Percentiles rank a stretch among this genome's conserved stretches.
Conservation (phyloP, 768 basidiomycete species). For the Suillus brevipes region DNA sequence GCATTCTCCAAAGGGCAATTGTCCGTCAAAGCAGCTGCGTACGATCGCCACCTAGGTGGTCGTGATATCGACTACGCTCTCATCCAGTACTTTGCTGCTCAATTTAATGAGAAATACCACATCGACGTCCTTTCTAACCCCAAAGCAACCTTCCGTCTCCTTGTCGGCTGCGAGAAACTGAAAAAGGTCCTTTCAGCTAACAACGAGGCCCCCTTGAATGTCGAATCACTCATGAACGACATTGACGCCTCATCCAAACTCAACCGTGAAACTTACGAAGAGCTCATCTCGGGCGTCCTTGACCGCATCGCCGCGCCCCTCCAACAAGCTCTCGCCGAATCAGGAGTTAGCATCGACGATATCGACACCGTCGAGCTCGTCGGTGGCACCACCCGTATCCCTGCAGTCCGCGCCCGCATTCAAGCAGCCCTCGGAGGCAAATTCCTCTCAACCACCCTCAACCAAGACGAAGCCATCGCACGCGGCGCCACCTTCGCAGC, state of each 20-base stretch:
- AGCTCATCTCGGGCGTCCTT: slow-evolving; percentile 72
- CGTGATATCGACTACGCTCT: slow-evolving; percentile 95
- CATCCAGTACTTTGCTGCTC: slow-evolving; percentile 81
- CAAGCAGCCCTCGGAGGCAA: slow-evolving; percentile 81
- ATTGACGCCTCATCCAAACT: slow-evolving; percentile 89
- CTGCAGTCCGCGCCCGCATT: slow-evolving; percentile 87
- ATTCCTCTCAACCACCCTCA: slow-evolving; percentile 86
- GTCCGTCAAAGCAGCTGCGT: slow-evolving; percentile 82
- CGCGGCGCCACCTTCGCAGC: slow-evolving; percentile 97
- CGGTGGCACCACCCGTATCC: slow-evolving; percentile 91
- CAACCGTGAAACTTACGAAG: slow-evolving; percentile 79
- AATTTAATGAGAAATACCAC: slow-evolving; percentile 98
- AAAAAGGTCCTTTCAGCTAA: slow-evolving; percentile 98
- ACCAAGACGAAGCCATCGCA: slow-evolving; percentile 96
- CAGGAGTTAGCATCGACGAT: slow-evolving; percentile 79
- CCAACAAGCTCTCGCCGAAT: slow-evolving; percentile 74
- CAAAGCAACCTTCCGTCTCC: slow-evolving; percentile 91
- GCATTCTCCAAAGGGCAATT: slow-evolving; percentile 95
- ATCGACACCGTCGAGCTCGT: slow-evolving; percentile 92
- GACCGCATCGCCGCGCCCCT: slow-evolving; percentile 76
- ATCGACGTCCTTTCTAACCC: slow-evolving; percentile 91
- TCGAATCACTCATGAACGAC: slow-evolving; percentile 97
- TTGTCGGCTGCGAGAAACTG: slow-evolving; percentile 86
- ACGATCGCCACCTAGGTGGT: slow-evolving; percentile 92
- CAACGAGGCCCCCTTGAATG: slow-evolving; percentile 81